Conservation (phyloP, 352 stramenopile species). For the Nothophytophthora sp. region DNA sequence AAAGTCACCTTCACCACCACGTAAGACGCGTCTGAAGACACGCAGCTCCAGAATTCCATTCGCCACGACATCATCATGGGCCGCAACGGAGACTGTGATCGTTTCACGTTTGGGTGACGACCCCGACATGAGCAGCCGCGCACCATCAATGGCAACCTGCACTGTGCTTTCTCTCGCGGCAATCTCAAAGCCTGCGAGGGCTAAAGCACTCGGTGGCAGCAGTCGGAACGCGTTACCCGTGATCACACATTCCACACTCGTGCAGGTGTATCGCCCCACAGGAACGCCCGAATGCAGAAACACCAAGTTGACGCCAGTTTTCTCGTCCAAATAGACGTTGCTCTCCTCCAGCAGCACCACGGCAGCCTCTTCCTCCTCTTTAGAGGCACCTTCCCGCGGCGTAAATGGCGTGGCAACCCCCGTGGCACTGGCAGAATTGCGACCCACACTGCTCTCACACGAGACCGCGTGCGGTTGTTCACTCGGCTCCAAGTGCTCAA, state of each 20-base stretch:
- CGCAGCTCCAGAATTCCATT: conserved; percentile 55
- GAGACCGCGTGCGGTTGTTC: too few species aligned
- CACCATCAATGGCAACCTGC: conserved; percentile 41
- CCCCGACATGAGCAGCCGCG: conserved; percentile 47
- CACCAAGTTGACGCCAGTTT: conserved; percentile 48
- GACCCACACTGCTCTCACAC: too few species aligned
- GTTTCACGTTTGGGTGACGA: conserved; percentile 34
- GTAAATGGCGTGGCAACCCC: too few species aligned
- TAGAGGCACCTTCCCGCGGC: too few species aligned
- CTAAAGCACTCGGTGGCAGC: conserved; percentile 28
- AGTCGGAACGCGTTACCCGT: conserved; percentile 56
- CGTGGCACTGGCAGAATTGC: background rate
- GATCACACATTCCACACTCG: conserved; percentile 53
- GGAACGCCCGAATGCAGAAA: conserved; percentile 48
- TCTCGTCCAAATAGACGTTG: conserved; percentile 64
- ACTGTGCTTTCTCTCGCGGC: conserved; percentile 54
- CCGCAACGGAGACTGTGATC: conserved; percentile 42
- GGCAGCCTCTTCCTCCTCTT: background rate
- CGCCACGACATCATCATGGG: conserved; percentile 43
- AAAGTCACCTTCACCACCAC: background rate
- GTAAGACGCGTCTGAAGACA: conserved; percentile 24
- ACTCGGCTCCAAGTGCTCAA: background rate
- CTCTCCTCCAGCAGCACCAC: conserved; percentile 47
- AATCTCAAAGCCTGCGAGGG: conserved; percentile 47
- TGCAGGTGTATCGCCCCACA: conserved; percentile 55